phyloP scores from a whole-genome alignment of 345 rosid genomes.

The Limnanthes douglasii region DNA sequence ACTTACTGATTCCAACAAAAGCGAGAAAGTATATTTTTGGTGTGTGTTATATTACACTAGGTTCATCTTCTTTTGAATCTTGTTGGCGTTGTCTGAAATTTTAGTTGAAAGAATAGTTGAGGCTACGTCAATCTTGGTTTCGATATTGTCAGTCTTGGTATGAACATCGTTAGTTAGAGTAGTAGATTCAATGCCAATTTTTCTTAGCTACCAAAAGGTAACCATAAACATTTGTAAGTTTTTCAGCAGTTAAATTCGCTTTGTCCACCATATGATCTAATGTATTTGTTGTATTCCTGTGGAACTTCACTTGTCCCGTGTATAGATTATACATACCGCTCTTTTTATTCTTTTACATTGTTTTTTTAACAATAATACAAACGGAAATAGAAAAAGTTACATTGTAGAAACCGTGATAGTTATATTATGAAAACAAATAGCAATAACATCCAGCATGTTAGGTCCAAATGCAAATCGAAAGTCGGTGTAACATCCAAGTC shows the following conservation, averaged over 20 bases:
- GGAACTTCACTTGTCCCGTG: slow-evolving; percentile 61
- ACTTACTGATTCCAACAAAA: slow-evolving; percentile 76
- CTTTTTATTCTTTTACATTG: slow-evolving; percentile 11
- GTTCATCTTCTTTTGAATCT: slow-evolving; percentile 45
- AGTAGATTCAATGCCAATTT: slow-evolving; percentile 49
- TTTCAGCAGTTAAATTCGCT: slow-evolving; percentile 43
- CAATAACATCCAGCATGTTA: too few relatives aligned
- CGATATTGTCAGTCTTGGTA: slow-evolving; percentile 75
- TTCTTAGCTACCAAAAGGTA: slow-evolving; percentile 60
- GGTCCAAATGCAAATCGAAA: too few relatives aligned
- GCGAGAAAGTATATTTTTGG: slow-evolving; percentile 59
- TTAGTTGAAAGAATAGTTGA: slow-evolving; percentile 34
- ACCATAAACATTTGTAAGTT: slow-evolving; percentile 50
- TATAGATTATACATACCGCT: slow-evolving; percentile 63
- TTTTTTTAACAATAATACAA: slow-evolving; percentile 3
- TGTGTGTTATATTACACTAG: slow-evolving; percentile 46
- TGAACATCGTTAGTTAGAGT: slow-evolving; percentile 63
- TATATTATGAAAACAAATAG: too few relatives aligned
- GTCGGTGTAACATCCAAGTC: too few relatives aligned
- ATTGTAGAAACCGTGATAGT: slow-evolving; percentile 54
- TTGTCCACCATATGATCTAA: slow-evolving; percentile 58
- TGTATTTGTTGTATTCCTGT: slow-evolving; percentile 47
- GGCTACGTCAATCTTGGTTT: slow-evolving; percentile 40
- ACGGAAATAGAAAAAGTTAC: slow-evolving; percentile 21
- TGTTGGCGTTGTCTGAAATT: slow-evolving; percentile 36